These are phyloP conservation scores for Monilinia fructicola DNA, from an alignment of 2,329 filamentous ascomycete genomes.

Conservation along the genomic window DNA sequence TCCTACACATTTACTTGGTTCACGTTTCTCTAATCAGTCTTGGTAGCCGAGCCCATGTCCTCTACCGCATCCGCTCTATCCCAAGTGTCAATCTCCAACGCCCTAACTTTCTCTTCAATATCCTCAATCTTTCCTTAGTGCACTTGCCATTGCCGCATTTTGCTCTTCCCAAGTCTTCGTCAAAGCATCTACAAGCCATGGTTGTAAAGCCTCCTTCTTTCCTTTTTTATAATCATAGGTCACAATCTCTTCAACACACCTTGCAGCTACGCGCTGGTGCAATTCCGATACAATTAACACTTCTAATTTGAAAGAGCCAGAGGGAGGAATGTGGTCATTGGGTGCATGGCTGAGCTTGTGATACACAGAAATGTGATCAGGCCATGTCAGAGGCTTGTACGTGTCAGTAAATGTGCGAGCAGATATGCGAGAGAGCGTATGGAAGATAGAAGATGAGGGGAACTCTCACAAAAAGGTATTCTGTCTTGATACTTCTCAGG, in stretches of 20 bases:
- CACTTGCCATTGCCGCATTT: slow-evolving; percentile 54
- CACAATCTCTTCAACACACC: slow-evolving; percentile 74
- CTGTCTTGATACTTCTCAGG: slow-evolving; percentile 73
- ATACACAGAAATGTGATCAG: slow-evolving; percentile 79
- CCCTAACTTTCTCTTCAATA: slow-evolving; percentile 58
- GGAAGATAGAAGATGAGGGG: slow-evolving; percentile 10
- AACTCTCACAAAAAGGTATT: slow-evolving; percentile 79
- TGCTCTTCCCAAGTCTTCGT: slow-evolving; percentile 60
- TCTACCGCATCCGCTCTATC: slow-evolving; percentile 69
- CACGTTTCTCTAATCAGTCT: neutral
- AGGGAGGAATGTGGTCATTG: neutral
- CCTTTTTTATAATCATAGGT: slow-evolving; percentile 69
- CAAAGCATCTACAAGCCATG: slow-evolving; percentile 63
- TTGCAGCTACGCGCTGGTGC: slow-evolving; percentile 69
- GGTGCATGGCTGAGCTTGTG: slow-evolving; percentile 62
- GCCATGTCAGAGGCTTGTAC: slow-evolving; percentile 70
- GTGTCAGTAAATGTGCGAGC: neutral
- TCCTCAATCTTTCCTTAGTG: slow-evolving; percentile 62
- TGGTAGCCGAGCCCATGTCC: slow-evolving; percentile 54
- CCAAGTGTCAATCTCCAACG: slow-evolving; percentile 73
- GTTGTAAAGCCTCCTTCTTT: slow-evolving; percentile 56
- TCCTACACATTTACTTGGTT: neutral
- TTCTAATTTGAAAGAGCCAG: slow-evolving; percentile 58
- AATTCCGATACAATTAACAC: slow-evolving; percentile 72
- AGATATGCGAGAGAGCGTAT: neutral